Base-by-base conservation (phyloP, 345 rosid genomes). In the Arabidopsis arenosa region DNA sequence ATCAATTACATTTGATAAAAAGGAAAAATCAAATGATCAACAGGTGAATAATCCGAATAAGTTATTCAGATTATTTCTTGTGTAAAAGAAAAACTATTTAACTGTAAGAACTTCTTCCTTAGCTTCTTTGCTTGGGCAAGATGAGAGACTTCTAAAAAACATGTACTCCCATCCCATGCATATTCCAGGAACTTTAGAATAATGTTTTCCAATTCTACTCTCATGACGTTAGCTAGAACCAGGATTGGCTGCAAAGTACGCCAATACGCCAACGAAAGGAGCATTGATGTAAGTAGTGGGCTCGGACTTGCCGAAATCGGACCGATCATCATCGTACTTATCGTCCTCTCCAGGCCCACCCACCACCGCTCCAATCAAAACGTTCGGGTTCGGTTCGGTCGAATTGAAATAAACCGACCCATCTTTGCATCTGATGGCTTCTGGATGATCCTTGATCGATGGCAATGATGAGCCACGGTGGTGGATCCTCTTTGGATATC, bases 281-380 rank as follows among this genome's bases (percentile, higher is more conserved):
- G 99, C 99, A 72, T 92, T 95, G 51, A 95, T 95, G 53, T 95
- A 92, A 4, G 99, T 95, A 0, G 99, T 89, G 1, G 98, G 98
- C 81, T 95, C 99, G 1, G 98, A 84, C 81, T 86, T 90, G 85
- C 81, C 81, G 64, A 82, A 95, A 80, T 95, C 94, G 1, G 58
- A 84, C 59, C 99, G 79, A 37, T 83, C 83, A 66, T 95, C 99
- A 0, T 68, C 86, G 48, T 84, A 95, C 0, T 21, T 70, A 64
- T 95, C 99, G 41, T 90, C 98, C 53, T 86, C 85, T 1, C 83
- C 85, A 0, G 99, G 99, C 2, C 99, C 98, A 37, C 99, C 99
- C 4, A 90, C 99, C 5, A 95, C 70, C 1, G 99, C 99, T 51
- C 98, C 99, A 5, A 82, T 79, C 7, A 85, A 79, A 26, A 89